Percentiles rank a stretch among this genome's conserved stretches.
phyloP scores from a whole-genome alignment of 2,329 filamentous ascomycete species.

The Sporothrix humicola region DNA sequence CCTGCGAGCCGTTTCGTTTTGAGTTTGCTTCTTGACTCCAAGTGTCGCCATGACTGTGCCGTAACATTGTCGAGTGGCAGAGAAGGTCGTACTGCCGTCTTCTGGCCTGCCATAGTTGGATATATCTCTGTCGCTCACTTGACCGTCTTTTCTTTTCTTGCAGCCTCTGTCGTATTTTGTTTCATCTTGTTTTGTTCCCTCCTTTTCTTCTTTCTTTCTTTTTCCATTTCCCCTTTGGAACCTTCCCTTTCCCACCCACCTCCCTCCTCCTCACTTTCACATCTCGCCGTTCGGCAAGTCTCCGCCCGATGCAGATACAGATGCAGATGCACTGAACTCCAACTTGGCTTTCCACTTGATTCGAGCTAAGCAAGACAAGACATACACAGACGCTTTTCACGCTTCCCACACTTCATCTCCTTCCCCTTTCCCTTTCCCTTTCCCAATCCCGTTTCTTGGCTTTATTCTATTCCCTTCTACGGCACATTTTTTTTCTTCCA shows the following conservation, averaged over 20 bases:
- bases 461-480: background rate
- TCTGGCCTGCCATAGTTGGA: background rate
- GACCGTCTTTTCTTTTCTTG: background rate
- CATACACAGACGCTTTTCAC: background rate
- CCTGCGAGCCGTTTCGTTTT: too few species aligned
- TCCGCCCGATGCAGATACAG: constrained; percentile 9
- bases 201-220: background rate
- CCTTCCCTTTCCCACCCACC: background rate
- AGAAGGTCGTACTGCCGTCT: background rate
- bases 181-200: background rate
- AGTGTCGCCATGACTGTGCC: background rate
- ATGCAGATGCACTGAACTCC: background rate
- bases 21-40: too few species aligned
- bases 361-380: too few species aligned
- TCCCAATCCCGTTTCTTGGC: background rate
- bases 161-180: background rate
- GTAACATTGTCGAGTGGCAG: background rate
- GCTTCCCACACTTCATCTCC: background rate
- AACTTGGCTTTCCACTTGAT: background rate
- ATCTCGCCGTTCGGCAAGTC: constrained; percentile 23
- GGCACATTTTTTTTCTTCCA: background rate
- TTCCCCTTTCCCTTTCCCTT: background rate
- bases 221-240: background rate
- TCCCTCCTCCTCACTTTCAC: background rate
- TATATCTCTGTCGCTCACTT: background rate